Conservation (phyloP, 2,329 filamentous ascomycete species). For the Beauveria bassiana region DNA sequence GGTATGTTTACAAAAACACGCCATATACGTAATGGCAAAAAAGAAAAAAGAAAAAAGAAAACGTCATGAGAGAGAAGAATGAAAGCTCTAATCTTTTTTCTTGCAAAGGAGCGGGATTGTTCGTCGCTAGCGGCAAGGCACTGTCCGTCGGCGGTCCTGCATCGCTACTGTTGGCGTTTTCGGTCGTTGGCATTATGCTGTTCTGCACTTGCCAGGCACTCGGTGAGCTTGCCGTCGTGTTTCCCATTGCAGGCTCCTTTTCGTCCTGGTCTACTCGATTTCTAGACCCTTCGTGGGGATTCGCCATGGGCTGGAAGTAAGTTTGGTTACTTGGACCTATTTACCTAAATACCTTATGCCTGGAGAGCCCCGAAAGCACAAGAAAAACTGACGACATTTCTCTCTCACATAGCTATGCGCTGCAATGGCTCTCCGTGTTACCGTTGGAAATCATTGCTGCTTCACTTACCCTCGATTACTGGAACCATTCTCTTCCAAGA, state of each 20-base stretch:
- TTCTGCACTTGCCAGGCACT: conserved; percentile 81
- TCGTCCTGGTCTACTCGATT: conserved; percentile 80
- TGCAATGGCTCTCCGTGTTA: conserved; percentile 80
- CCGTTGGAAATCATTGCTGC: conserved; percentile 84
- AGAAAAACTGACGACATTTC: neutral
- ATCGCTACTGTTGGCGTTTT: conserved; percentile 61
- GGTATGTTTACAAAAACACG: conserved; percentile 33
- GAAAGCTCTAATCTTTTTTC: neutral
- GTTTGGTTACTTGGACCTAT: neutral
- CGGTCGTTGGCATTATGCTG: conserved; percentile 69
- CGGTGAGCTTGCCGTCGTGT: conserved; percentile 76
- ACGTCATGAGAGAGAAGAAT: too few relatives aligned
- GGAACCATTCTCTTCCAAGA: conserved; percentile 57
- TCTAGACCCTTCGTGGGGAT: conserved; percentile 79
- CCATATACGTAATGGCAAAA: neutral
- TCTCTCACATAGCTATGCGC: conserved; percentile 54
- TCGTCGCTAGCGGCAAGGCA: conserved; percentile 65
- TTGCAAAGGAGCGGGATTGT: conserved; percentile 55
- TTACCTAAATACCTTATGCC: too few relatives aligned
- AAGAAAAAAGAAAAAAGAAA: too few relatives aligned
- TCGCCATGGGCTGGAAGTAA: conserved; percentile 81
- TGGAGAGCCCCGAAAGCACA: neutral
- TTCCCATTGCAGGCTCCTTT: conserved; percentile 78
- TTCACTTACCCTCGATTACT: conserved; percentile 76
- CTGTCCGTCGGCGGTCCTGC: conserved; percentile 63